phyloP scores from a whole-genome alignment of 2,329 filamentous ascomycete genomes.

The Diaporthe ilicicola region DNA sequence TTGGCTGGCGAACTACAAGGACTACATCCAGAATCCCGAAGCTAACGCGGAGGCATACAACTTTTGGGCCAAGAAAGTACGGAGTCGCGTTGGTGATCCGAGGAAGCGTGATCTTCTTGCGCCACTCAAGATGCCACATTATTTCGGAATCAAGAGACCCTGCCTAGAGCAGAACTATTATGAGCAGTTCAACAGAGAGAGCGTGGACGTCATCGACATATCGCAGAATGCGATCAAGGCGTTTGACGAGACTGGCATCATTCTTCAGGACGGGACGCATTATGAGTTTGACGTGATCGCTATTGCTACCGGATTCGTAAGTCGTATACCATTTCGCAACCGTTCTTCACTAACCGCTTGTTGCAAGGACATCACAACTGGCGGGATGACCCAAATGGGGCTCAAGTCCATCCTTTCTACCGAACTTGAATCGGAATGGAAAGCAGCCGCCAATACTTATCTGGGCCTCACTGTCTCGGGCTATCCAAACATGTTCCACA shows the following conservation, averaged over 20 bases:
- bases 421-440: slow-evolving; percentile 53
- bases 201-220: slow-evolving; percentile 53
- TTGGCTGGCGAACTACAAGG: slow-evolving; percentile 64
- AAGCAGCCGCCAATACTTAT: slow-evolving; percentile 50
- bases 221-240: slow-evolving; percentile 49
- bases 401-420: slow-evolving; percentile 50
- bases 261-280: slow-evolving; percentile 49
- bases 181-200: slow-evolving; percentile 55
- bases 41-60: slow-evolving; percentile 63
- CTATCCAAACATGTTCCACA: slow-evolving; percentile 61
- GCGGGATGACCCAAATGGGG: slow-evolving; percentile 54
- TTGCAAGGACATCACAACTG: slow-evolving; percentile 29
- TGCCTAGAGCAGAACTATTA: slow-evolving; percentile 55
- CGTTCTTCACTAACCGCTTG: not conserved
- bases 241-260: slow-evolving; percentile 52
- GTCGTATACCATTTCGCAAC: slow-evolving; percentile 30
- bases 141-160: slow-evolving; percentile 62
- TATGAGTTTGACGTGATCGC: slow-evolving; percentile 55
- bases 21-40: slow-evolving; percentile 53
- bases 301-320: slow-evolving; percentile 56
- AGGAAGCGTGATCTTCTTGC: slow-evolving; percentile 59
- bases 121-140: slow-evolving; percentile 59
- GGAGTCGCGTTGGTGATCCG: slow-evolving; percentile 58
- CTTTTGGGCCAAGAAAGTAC: slow-evolving; percentile 63
- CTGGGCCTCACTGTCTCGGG: slow-evolving; percentile 53